Conservation (phyloP, 306 rosid species). For the Vachellia pachyceras region DNA sequence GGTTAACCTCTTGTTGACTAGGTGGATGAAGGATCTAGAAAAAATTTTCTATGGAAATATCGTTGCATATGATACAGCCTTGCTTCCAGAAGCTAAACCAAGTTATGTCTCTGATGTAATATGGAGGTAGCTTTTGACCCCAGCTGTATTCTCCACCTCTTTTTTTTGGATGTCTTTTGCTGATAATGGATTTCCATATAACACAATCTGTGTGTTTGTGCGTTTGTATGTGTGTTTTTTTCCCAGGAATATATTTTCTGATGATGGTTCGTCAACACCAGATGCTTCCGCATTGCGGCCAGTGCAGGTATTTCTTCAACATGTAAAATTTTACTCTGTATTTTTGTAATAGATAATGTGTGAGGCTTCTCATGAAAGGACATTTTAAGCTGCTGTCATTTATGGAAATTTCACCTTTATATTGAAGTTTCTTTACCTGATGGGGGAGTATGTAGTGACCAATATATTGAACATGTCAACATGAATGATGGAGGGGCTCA, state of each 20-base stretch:
- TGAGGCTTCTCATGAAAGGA: slow-evolving; percentile 16
- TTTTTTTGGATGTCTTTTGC: slow-evolving; percentile 5
- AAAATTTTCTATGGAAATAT: slow-evolving; percentile 90
- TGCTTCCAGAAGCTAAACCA: slow-evolving; percentile 76
- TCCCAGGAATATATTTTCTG: slow-evolving; percentile 89
- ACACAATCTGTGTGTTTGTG: not conserved
- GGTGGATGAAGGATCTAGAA: slow-evolving; percentile 98
- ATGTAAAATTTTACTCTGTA: slow-evolving; percentile 16
- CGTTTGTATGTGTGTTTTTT: not conserved
- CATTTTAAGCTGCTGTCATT: not conserved
- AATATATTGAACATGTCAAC: slow-evolving; percentile 4
- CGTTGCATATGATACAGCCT: slow-evolving; percentile 88
- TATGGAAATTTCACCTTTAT: not conserved
- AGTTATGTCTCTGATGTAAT: slow-evolving; percentile 69
- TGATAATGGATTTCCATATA: slow-evolving; percentile 25
- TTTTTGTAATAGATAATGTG: not conserved
- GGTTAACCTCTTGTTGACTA: slow-evolving; percentile 87
- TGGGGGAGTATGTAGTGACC: not conserved
- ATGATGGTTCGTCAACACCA: slow-evolving; percentile 72
- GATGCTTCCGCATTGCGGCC: slow-evolving; percentile 62
- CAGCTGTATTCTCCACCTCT: slow-evolving; percentile 1
- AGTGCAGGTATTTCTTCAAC: slow-evolving; percentile 60
- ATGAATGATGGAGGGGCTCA: slow-evolving; percentile 11
- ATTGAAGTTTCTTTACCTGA: slow-evolving; percentile 19
- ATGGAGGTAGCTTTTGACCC: slow-evolving; percentile 68